Evolutionary conservation across 2,329 filamentous ascomycete species (phyloP).

Genomic region (Tolypocladium tropicale): DNA sequence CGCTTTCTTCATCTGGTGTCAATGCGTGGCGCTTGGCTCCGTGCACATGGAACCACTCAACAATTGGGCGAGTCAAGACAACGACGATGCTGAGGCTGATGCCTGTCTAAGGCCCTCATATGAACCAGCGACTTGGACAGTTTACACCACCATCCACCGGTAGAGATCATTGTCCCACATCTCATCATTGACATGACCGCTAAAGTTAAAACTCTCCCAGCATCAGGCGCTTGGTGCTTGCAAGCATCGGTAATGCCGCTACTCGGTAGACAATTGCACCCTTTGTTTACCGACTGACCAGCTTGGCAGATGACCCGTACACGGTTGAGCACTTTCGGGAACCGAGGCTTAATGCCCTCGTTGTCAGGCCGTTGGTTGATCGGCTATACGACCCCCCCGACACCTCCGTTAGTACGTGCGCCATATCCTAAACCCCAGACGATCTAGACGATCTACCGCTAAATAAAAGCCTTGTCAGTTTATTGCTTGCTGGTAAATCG

Average conservation of each 20-base stretch:
- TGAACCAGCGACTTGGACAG: too few relatives aligned
- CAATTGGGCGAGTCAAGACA: too few relatives aligned
- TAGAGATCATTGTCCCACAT: too few relatives aligned
- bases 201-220: too few relatives aligned
- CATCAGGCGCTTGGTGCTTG: conserved; percentile 6
- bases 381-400: conserved; percentile 55
- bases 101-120: too few relatives aligned
- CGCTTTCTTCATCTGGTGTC: too few relatives aligned
- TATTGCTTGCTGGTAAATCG: conserved; percentile 65
- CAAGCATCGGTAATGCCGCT: conserved; percentile 8
- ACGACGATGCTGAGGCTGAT: too few relatives aligned
- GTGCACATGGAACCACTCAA: too few relatives aligned
- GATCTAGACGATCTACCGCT: neutral
- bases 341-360: conserved; percentile 55
- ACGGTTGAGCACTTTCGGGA: conserved; percentile 53
- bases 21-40: too few relatives aligned
- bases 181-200: too few relatives aligned
- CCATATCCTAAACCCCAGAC: too few relatives aligned
- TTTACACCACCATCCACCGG: too few relatives aligned
- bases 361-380: conserved; percentile 60
- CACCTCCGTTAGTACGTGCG: conserved; percentile 44
- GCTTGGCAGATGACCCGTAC: conserved; percentile 28
- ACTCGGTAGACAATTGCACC: neutral
- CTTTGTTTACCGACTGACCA: neutral
- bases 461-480: conserved; percentile 26